Evolutionary conservation across 768 basidiomycete species (phyloP).

Genomic region (Roridomyces roridus): DNA sequence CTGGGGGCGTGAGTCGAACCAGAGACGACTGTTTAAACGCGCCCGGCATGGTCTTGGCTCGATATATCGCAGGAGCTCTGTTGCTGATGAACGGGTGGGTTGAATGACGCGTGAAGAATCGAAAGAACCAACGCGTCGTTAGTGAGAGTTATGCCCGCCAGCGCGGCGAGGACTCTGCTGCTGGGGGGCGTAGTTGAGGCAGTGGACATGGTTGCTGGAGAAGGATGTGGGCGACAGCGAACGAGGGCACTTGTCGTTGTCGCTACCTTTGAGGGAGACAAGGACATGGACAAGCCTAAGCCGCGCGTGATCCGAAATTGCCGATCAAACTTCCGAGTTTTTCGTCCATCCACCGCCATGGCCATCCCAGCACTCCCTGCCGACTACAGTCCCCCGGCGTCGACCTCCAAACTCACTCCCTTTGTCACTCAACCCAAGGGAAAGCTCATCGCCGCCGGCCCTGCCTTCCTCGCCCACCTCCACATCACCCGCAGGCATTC

Average conservation of each 20-base stretch:
- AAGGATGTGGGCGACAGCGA: background rate
- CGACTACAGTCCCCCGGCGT: slow-evolving; percentile 12
- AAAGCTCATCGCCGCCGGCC: slow-evolving; percentile 80
- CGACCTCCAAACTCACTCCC: slow-evolving; percentile 19
- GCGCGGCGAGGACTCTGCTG: slow-evolving; percentile 14
- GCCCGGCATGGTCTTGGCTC: too few species aligned
- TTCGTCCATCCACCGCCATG: background rate
- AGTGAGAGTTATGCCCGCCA: slow-evolving; percentile 4
- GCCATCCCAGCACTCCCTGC: slow-evolving; percentile 11
- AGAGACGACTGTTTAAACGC: too few species aligned
- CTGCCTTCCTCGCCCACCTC: slow-evolving; percentile 85
- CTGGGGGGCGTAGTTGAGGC: background rate
- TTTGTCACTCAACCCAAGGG: slow-evolving; percentile 22
- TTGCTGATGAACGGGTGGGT: background rate
- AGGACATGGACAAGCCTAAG: too few species aligned
- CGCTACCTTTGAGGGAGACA: too few species aligned
- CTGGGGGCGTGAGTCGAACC: background rate
- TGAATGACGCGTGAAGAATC: too few species aligned
- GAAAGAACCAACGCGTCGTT: background rate
- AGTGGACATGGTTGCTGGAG: slow-evolving; percentile 3
- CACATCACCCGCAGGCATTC: slow-evolving; percentile 76
- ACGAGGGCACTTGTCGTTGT: too few species aligned
- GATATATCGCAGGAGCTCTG: background rate
- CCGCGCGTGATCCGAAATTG: too few species aligned
- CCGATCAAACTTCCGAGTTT: background rate